Percentiles rank a stretch among this genome's conserved stretches.
These are phyloP conservation scores for Xylariaceae sp. DNA, from an alignment of 2,329 filamentous ascomycete genomes.

Conservation along the genomic window DNA sequence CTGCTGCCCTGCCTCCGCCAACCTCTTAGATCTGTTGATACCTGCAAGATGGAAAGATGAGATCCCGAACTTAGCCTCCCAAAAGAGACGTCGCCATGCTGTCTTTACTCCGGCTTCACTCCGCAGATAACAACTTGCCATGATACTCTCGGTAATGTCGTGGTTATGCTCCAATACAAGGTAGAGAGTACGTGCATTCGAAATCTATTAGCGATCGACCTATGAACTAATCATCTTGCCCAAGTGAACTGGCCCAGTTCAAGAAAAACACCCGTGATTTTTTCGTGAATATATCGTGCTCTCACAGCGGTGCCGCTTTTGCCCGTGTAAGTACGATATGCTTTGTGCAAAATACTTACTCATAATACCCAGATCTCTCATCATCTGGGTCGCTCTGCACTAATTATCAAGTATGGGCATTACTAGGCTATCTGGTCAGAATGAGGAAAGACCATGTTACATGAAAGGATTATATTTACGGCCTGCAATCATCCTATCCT, in stretches of 20 bases:
- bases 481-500: not conserved
- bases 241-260: too few species aligned
- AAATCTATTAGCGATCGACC: not conserved
- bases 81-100: conserved; percentile 7
- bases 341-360: not conserved
- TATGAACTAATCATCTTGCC: conserved; percentile 1
- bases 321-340: not conserved
- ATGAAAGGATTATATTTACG: not conserved
- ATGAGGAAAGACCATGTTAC: not conserved
- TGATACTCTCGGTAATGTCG: not conserved
- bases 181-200: not conserved
- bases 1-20: conserved; percentile 3
- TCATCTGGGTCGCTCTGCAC: not conserved
- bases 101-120: not conserved
- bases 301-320: not conserved
- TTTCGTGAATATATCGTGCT: not conserved
- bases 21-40: conserved; percentile 14
- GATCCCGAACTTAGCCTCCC: conserved; percentile 15
- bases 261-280: not conserved
- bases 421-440: not conserved
- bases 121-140: not conserved
- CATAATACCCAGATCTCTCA: not conserved
- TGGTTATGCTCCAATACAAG: conserved; percentile 1
- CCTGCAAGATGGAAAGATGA: conserved; percentile 23
- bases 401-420: not conserved